phyloP scores from a whole-genome alignment of 2,329 filamentous ascomycete genomes.

The Aureobasidium sp. region DNA sequence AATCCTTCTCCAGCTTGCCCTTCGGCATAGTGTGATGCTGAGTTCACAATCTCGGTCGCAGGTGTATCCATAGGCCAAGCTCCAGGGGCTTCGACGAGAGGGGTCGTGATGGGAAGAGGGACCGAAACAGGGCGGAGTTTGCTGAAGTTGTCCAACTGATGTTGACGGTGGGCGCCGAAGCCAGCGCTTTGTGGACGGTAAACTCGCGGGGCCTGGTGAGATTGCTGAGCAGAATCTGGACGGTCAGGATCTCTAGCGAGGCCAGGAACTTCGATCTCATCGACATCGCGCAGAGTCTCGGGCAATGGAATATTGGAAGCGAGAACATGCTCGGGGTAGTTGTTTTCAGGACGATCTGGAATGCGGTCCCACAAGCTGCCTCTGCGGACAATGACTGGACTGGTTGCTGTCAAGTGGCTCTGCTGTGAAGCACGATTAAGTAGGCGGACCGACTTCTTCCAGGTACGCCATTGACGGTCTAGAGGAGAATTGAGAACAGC shows the following conservation, averaged over 20 bases:
- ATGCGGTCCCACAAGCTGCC: slow-evolving; percentile 15
- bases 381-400: slow-evolving; percentile 7
- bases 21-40: not conserved
- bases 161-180: not conserved
- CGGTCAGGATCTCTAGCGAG: slow-evolving; percentile 70
- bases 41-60: not conserved
- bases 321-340: slow-evolving; percentile 43
- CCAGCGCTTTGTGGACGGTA: slow-evolving; percentile 10
- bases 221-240: slow-evolving; percentile 28
- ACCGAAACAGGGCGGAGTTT: slow-evolving; percentile 9
- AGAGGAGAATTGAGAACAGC: slow-evolving; percentile 90
- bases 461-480: slow-evolving; percentile 92
- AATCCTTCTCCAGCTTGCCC: slow-evolving; percentile 3
- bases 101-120: slow-evolving; percentile 13
- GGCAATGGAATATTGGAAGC: slow-evolving; percentile 75
- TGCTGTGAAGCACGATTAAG: slow-evolving; percentile 8
- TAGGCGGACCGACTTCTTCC: slow-evolving; percentile 83
- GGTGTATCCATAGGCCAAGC: slow-evolving; percentile 18
- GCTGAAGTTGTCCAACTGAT: not conserved
- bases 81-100: slow-evolving; percentile 16
- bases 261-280: slow-evolving; percentile 84
- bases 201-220: slow-evolving; percentile 34
- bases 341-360: slow-evolving; percentile 40
- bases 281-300: slow-evolving; percentile 70
- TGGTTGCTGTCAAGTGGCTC: not conserved